Evolutionary conservation across 2,329 filamentous ascomycete genomes (phyloP).

Genomic region (Coniella lustricola): DNA sequence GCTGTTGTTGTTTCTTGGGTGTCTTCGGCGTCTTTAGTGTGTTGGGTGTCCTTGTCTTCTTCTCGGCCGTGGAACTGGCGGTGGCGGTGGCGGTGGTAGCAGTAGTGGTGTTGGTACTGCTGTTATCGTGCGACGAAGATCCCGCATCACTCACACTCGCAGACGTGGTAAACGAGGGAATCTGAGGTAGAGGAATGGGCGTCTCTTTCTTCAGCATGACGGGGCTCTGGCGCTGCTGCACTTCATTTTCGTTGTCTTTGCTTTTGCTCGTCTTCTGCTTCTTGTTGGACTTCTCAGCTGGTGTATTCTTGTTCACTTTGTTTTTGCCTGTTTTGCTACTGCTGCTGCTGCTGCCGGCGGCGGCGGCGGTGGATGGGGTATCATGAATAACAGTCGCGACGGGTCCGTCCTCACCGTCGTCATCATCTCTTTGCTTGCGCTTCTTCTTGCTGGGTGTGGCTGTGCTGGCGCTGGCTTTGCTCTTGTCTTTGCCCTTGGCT

Average conservation of each 20-base stretch:
- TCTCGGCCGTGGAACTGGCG: not conserved
- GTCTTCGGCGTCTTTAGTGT: too few species aligned
- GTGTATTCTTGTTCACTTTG: conserved; percentile 11
- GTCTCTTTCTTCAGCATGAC: not conserved
- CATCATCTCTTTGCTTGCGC: conserved; percentile 31
- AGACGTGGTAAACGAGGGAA: too few species aligned
- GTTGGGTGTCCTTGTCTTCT: not conserved
- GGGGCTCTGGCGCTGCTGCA: not conserved
- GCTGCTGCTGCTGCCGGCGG: too few species aligned
- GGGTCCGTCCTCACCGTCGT: conserved; percentile 21
- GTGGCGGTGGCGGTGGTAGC: too few species aligned
- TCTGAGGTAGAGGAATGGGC: too few species aligned
- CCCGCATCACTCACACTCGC: too few species aligned
- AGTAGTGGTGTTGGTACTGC: too few species aligned
- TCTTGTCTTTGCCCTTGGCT: conserved; percentile 5
- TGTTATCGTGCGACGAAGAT: too few species aligned
- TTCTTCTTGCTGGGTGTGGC: conserved; percentile 28
- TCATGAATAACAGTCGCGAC: conserved; percentile 1
- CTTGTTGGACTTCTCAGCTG: conserved; percentile 15
- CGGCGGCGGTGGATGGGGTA: too few species aligned
- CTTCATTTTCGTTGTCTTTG: conserved; percentile 8
- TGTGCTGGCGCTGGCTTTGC: conserved; percentile 8
- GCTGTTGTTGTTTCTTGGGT: too few species aligned
- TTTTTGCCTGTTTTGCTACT: conserved; percentile 4
- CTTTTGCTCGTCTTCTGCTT: conserved; percentile 14